Conservation (phyloP, 208 protist species). For the Strigomonas culicis region DNA sequence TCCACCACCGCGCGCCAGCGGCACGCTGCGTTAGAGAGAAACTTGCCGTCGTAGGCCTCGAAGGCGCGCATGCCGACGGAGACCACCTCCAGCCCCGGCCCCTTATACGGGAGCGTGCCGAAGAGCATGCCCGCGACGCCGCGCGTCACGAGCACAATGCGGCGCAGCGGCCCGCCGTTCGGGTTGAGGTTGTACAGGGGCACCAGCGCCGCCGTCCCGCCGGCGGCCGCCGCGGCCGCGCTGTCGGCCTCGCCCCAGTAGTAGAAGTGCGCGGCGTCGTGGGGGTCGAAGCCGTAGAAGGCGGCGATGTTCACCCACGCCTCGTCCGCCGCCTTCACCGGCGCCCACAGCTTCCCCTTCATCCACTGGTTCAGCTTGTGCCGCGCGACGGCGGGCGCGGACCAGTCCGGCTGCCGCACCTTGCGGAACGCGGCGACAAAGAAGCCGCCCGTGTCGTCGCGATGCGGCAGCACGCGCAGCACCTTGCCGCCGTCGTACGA, state of each 20-base stretch:
- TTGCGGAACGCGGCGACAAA: slow-evolving; percentile 89
- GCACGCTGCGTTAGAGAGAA: slow-evolving; percentile 57
- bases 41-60: slow-evolving; percentile 80
- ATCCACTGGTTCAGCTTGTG: slow-evolving; percentile 89
- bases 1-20: slow-evolving; percentile 86
- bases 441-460: slow-evolving; percentile 88
- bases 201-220: slow-evolving; percentile 33
- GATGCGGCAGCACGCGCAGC: slow-evolving; percentile 81
- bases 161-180: slow-evolving; percentile 56
- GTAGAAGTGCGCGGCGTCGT: slow-evolving; percentile 27
- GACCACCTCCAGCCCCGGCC: slow-evolving; percentile 88
- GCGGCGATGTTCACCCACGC: slow-evolving; percentile 66
- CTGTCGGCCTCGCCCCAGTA: slow-evolving; percentile 23
- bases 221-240: not conserved
- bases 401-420: slow-evolving; percentile 33
- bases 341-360: slow-evolving; percentile 77
- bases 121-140: slow-evolving; percentile 68
- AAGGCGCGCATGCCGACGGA: slow-evolving; percentile 78
- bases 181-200: slow-evolving; percentile 87
- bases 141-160: slow-evolving; percentile 80
- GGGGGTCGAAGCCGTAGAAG: slow-evolving; percentile 76
- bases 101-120: slow-evolving; percentile 78
- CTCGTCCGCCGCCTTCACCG: slow-evolving; percentile 52
- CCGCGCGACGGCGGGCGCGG: slow-evolving; percentile 27
- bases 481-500: slow-evolving; percentile 74